Evolutionary conservation across 768 basidiomycete species (phyloP).

Genomic region (Termitomyces sp.): DNA sequence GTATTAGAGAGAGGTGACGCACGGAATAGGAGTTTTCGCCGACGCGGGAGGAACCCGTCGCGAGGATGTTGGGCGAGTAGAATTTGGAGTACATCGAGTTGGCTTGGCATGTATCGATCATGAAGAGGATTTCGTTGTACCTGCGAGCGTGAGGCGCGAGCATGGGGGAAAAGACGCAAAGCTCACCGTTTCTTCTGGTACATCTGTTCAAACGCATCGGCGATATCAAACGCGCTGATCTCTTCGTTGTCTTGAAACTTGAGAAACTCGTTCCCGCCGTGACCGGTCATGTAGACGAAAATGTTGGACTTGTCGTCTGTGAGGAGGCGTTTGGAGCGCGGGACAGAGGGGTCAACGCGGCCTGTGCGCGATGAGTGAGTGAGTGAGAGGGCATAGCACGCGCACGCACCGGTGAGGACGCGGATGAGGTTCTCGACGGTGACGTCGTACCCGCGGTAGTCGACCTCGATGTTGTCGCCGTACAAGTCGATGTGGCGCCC

Average conservation of each 20-base stretch:
- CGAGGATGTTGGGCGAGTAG: slow-evolving; percentile 89
- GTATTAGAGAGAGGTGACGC: slow-evolving; percentile 16
- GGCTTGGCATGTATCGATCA: slow-evolving; percentile 98
- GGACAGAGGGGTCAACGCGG: slow-evolving; percentile 76
- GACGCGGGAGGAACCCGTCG: slow-evolving; percentile 80
- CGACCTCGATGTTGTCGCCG: slow-evolving; percentile 95
- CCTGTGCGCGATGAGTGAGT: slow-evolving; percentile 36
- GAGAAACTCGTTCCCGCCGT: slow-evolving; percentile 96
- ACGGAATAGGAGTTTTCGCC: slow-evolving; percentile 94
- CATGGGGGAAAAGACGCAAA: background rate
- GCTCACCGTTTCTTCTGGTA: slow-evolving; percentile 86
- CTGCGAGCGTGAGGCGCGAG: slow-evolving; percentile 26
- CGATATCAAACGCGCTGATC: slow-evolving; percentile 94
- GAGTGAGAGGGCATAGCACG: background rate
- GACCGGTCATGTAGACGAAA: slow-evolving; percentile 98
- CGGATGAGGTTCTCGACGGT: slow-evolving; percentile 95
- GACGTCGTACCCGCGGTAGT: slow-evolving; percentile 97
- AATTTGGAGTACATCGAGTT: slow-evolving; percentile 93
- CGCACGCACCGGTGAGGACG: slow-evolving; percentile 76
- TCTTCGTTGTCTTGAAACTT: slow-evolving; percentile 99
- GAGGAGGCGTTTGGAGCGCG: slow-evolving; percentile 87
- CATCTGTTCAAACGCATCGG: slow-evolving; percentile 98
- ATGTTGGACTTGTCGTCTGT: slow-evolving; percentile 89
- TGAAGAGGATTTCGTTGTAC: slow-evolving; percentile 96
- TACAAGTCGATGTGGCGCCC: slow-evolving; percentile 84